Conservation (phyloP, 306 rosid species). For the Prinsepia uniflora region DNA sequence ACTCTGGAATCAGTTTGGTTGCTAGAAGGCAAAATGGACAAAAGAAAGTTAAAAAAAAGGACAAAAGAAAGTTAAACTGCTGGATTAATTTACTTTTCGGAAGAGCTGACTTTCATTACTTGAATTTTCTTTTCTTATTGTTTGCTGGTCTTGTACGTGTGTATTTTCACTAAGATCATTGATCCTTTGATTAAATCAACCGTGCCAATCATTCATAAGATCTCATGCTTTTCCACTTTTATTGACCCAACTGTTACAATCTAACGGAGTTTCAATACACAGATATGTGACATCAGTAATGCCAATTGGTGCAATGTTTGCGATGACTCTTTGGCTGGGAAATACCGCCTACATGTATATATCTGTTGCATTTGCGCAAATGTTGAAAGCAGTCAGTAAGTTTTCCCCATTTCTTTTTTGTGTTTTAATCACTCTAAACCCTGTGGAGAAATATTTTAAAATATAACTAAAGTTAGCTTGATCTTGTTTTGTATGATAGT, state of each 20-base stretch:
- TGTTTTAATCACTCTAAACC: conserved; percentile 17
- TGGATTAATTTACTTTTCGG: not conserved
- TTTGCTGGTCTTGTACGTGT: not conserved
- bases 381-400: conserved; percentile 99
- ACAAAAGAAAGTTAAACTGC: not conserved
- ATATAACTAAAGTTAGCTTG: conserved; percentile 10
- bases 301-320: conserved; percentile 98
- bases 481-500: conserved; percentile 9
- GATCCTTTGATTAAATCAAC: not conserved
- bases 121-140: not conserved
- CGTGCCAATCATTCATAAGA: not conserved
- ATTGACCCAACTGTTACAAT: conserved; percentile 2
- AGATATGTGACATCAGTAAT: conserved; percentile 84
- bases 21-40: not conserved
- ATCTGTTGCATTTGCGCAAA: conserved; percentile 96
- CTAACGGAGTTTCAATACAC: conserved; percentile 39
- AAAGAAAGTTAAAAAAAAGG: not conserved
- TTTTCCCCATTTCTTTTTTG: conserved; percentile 20
- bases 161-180: not conserved
- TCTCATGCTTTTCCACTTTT: conserved; percentile 15
- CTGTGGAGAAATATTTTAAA: conserved; percentile 17
- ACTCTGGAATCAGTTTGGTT: not conserved
- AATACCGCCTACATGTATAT: conserved; percentile 96
- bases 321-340: conserved; percentile 99
- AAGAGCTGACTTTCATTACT: not conserved